Conservation (phyloP, 2,329 filamentous ascomycete genomes). For the Setomelanomma holmii region DNA sequence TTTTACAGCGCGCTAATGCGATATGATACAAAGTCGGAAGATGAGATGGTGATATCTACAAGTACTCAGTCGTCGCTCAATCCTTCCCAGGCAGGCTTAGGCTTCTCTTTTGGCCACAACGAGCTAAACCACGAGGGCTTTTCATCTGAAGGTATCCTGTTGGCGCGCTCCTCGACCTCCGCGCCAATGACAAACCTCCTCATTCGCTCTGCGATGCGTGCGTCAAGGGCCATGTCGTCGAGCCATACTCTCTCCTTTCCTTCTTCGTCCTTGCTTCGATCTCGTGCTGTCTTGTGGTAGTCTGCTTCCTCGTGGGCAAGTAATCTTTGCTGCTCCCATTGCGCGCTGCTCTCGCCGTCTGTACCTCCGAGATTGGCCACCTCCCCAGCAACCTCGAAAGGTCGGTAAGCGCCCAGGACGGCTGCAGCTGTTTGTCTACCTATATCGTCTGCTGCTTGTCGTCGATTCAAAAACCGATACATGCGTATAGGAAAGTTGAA, state of each 20-base stretch:
- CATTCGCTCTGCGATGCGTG: constrained; percentile 80
- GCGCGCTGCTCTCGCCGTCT: constrained; percentile 38
- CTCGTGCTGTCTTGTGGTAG: constrained; percentile 81
- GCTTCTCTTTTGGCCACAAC: constrained; percentile 40
- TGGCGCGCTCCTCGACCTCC: constrained; percentile 73
- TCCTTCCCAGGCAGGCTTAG: constrained; percentile 41
- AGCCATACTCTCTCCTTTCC: constrained; percentile 72
- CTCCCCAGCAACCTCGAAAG: constrained; percentile 48
- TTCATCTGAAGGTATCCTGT: constrained; percentile 23
- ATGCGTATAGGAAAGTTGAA: constrained; percentile 86
- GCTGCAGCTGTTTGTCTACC: constrained; percentile 87
- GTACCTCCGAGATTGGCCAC: constrained; percentile 36
- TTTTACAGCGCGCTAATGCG: constrained; percentile 4
- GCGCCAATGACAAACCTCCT: constrained; percentile 73
- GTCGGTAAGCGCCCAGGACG: constrained; percentile 68
- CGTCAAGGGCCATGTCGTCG: constrained; percentile 76
- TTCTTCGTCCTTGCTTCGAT: constrained; percentile 56
- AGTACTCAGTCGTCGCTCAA: constrained; percentile 35
- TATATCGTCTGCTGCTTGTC: constrained; percentile 83
- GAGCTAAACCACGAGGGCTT: constrained; percentile 38
- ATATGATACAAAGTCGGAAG: constrained; percentile 22
- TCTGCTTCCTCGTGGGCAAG: constrained; percentile 76
- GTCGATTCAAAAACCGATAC: constrained; percentile 85
- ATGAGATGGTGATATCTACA: constrained; percentile 24
- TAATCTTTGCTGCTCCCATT: constrained; percentile 68